Percentiles rank a stretch among this genome's conserved stretches.
These are phyloP conservation scores for Claviceps cyperi DNA, from an alignment of 2,329 filamentous ascomycete species.

Conservation along the genomic window DNA sequence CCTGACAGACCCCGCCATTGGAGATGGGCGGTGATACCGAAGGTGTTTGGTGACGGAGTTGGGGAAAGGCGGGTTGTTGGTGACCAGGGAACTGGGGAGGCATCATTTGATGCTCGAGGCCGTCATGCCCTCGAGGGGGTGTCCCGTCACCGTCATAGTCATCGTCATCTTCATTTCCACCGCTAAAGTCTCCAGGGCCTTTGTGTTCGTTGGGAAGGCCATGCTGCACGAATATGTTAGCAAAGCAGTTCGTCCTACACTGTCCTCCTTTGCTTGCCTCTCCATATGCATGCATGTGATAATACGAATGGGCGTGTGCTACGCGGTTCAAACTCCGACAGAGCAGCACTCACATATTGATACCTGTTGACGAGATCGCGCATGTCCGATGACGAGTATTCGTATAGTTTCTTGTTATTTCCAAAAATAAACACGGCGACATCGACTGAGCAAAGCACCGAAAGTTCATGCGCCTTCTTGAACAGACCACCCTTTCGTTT, in stretches of 20 bases:
- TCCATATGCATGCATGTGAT: too few species aligned
- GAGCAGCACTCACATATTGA: conserved; percentile 60
- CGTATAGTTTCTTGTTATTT: conserved; percentile 97
- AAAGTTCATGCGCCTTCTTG: conserved; percentile 98
- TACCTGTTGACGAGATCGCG: conserved; percentile 77
- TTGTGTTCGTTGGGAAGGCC: conserved; percentile 92
- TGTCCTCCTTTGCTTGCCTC: too few species aligned
- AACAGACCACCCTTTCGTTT: conserved; percentile 98
- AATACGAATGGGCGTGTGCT: too few species aligned
- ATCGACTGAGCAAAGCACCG: conserved; percentile 94
- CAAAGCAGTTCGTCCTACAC: neutral
- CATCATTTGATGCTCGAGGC: conserved; percentile 44
- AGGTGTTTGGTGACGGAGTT: conserved; percentile 68
- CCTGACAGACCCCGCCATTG: conserved; percentile 58
- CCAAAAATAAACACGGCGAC: conserved; percentile 98
- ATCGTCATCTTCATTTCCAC: conserved; percentile 74
- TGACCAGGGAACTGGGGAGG: conserved; percentile 57
- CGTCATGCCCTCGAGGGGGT: conserved; percentile 50
- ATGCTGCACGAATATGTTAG: conserved; percentile 42
- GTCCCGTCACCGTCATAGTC: conserved; percentile 58
- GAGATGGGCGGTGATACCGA: conserved; percentile 80
- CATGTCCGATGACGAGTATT: conserved; percentile 92
- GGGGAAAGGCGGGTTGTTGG: conserved; percentile 47
- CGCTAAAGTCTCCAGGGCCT: conserved; percentile 81
- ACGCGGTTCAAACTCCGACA: neutral